A percentile compares a stretch with the other conserved stretches of the same genome.
Evolutionary conservation across 805 yeast genomes (phyloP).

Genomic region (Teunomyces aglyptinius): DNA sequence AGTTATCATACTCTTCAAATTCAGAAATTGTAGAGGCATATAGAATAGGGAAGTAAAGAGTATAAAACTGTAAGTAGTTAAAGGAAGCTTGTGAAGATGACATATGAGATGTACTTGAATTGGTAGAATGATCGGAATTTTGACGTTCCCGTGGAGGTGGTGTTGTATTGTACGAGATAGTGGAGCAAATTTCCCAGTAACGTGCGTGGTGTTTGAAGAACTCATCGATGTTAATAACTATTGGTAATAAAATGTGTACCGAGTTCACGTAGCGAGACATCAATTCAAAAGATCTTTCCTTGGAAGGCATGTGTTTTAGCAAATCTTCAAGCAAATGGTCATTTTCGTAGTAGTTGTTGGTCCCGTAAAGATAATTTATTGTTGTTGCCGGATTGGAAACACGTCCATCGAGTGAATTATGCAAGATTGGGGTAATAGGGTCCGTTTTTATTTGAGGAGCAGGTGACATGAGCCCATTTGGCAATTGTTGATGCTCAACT

Average conservation of each 20-base stretch:
- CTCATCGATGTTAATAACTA: constrained; percentile 44
- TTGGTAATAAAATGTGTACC: constrained; percentile 56
- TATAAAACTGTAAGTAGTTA: constrained; percentile 44
- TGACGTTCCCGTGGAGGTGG: not conserved
- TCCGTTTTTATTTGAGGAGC: constrained; percentile 6
- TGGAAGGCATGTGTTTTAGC: constrained; percentile 45
- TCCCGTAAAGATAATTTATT: constrained; percentile 36
- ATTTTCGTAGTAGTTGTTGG: constrained; percentile 38
- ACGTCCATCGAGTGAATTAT: constrained; percentile 28
- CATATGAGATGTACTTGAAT: constrained; percentile 6
- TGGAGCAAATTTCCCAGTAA: constrained; percentile 41
- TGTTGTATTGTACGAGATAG: not conserved
- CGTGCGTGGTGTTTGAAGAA: constrained; percentile 46
- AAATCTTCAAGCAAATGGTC: constrained; percentile 35
- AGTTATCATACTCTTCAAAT: constrained; percentile 55
- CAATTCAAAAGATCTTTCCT: constrained; percentile 45
- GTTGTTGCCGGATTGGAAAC: constrained; percentile 35
- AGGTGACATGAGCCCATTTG: not conserved
- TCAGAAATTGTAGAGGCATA: constrained; percentile 61
- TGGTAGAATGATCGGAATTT: not conserved
- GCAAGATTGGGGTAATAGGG: constrained; percentile 20
- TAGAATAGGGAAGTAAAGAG: constrained; percentile 50
- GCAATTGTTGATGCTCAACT: constrained; percentile 4
- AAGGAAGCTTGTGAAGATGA: constrained; percentile 15
- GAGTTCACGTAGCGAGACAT: constrained; percentile 49